Evolutionary conservation across 208 protist genomes (phyloP).

Genomic region (Lotmaria passim): DNA sequence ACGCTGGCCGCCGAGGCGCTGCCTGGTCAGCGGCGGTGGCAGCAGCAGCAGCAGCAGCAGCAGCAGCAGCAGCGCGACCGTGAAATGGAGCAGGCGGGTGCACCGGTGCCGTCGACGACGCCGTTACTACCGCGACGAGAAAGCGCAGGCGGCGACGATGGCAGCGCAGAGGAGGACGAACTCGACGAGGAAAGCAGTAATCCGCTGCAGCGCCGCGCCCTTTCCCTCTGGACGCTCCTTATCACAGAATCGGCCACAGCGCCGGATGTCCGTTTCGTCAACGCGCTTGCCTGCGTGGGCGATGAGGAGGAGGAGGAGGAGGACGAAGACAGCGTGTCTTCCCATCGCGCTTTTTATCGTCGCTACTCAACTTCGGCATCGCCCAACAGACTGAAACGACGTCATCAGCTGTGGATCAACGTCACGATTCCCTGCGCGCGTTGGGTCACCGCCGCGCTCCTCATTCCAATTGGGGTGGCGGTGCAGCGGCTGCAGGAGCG

Average conservation of each 20-base stretch:
- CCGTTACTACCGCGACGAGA: neutral
- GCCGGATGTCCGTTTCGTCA: conserved; percentile 31
- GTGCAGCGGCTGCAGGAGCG: conserved; percentile 74
- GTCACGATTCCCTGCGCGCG: conserved; percentile 71
- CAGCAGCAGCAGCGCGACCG: neutral
- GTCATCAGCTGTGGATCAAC: conserved; percentile 65
- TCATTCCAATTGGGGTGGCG: conserved; percentile 71
- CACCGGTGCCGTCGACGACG: neutral
- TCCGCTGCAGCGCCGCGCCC: conserved; percentile 15
- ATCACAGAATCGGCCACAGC: conserved; percentile 23
- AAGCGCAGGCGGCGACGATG: conserved; percentile 1
- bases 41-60: conserved; percentile 5
- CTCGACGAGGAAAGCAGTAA: neutral
- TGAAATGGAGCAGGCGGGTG: neutral
- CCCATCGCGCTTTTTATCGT: neutral
- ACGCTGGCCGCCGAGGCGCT: conserved; percentile 30
- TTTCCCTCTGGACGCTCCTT: conserved; percentile 21
- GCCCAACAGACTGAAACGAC: neutral
- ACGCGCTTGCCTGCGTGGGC: neutral
- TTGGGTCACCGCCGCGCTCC: conserved; percentile 78
- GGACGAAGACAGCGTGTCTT: neutral
- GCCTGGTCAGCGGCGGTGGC: conserved; percentile 17
- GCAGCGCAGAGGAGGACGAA: neutral
- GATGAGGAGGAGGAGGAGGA: conserved; percentile 6
- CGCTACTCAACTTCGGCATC: neutral